Evolutionary conservation across 371 early-diverging fungal genomes (phyloP), one percentile per base, ranked within the genome.

Genomic region (Thermomucor indicae-seudaticae): DNA sequence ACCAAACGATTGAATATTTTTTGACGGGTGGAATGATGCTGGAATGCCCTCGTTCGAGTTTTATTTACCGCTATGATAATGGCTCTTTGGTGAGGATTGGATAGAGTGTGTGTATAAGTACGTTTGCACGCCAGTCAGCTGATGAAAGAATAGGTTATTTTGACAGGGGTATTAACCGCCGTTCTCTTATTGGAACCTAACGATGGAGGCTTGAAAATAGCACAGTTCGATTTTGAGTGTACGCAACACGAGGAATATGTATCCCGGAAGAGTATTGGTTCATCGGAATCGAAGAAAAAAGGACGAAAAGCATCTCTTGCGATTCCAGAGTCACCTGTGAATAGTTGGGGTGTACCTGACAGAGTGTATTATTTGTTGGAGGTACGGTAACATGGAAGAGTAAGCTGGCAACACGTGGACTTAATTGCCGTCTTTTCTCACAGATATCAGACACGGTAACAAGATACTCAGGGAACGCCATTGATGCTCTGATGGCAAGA

Each of bases 341-440:
- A 58, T 22, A 55, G 60, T 38, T 72, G 73, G 73, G 69, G 70
- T 32, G 39, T 72, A 7, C 73, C 73, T n/a, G n/a, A n/a, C n/a
- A n/a, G n/a, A n/a, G n/a, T n/a, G n/a, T n/a, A n/a, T n/a, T n/a
- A n/a, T n/a, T n/a, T n/a, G n/a, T n/a, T n/a, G n/a, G n/a, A n/a
- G n/a, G n/a, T n/a, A n/a, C n/a, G n/a, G n/a, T n/a, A n/a, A n/a
- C n/a, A n/a, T n/a, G n/a, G n/a, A n/a, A n/a, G n/a, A n/a, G n/a
- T n/a, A n/a, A n/a, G n/a, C n/a, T n/a, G n/a, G n/a, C n/a, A n/a
- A n/a, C n/a, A n/a, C n/a, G n/a, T n/a, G n/a, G n/a, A n/a, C n/a
- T n/a, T n/a, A n/a, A n/a, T n/a, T n/a, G n/a, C n/a, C n/a, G n/a
- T n/a, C n/a, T n/a, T n/a, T n/a, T n/a, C n/a, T n/a, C n/a, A n/a